Evolutionary conservation across 129 eudicot genomes (phyloP).

Genomic region (Glebionis coronaria): DNA sequence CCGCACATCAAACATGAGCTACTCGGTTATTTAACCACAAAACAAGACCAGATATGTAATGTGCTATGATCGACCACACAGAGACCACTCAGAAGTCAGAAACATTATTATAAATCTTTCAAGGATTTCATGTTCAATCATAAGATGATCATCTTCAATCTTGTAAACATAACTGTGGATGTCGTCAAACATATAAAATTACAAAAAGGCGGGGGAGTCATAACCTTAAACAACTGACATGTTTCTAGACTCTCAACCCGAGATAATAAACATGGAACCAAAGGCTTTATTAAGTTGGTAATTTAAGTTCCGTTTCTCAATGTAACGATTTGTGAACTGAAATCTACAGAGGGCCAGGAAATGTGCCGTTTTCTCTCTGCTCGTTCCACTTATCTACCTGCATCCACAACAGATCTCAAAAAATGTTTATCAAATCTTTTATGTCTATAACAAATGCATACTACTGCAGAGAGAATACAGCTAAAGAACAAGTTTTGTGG

Average conservation of each 20-base stretch:
- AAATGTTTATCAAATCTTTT: neutral
- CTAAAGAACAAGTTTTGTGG: neutral
- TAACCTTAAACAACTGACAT: conserved; percentile 14
- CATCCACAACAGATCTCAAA: conserved; percentile 19
- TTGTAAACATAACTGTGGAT: conserved; percentile 15
- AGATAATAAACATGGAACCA: conserved; percentile 23
- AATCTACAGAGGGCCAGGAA: conserved; percentile 78
- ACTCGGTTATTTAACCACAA: too few species aligned
- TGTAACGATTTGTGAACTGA: neutral
- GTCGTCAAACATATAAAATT: neutral
- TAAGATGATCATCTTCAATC: conserved; percentile 16
- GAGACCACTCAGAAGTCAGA: too few species aligned
- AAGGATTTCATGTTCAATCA: conserved; percentile 15
- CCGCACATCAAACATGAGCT: too few species aligned
- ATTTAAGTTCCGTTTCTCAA: conserved; percentile 18
- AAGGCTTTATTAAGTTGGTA: conserved; percentile 10
- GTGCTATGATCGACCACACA: too few species aligned
- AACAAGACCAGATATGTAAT: too few species aligned
- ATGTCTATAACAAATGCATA: too few species aligned
- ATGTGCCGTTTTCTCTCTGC: conserved; percentile 89
- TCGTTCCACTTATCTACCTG: conserved; percentile 91
- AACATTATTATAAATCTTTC: neutral
- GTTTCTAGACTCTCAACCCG: conserved; percentile 18
- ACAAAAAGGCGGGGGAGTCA: conserved; percentile 1
- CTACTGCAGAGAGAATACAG: too few species aligned